These are phyloP conservation scores for Populus davidiana DNA, from an alignment of 345 rosid species.

Conservation along the genomic window DNA sequence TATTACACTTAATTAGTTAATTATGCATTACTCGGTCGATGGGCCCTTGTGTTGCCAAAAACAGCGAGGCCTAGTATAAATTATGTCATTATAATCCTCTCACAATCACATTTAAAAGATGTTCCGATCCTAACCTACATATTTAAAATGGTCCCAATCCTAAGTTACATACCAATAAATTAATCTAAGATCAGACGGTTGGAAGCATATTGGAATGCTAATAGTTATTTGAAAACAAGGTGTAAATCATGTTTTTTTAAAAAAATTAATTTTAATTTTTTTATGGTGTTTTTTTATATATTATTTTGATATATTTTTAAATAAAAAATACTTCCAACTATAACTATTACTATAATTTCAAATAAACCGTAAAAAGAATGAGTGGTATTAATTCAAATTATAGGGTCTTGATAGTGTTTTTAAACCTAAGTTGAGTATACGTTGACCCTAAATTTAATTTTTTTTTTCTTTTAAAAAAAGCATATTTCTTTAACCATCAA, in stretches of 20 bases:
- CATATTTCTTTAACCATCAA: no score
- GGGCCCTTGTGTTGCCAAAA: not conserved
- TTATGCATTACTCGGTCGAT: not conserved
- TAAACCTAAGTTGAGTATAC: no score
- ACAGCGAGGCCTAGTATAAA: not conserved
- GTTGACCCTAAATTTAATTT: no score
- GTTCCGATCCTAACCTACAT: not conserved
- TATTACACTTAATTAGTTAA: no score
- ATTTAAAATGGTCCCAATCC: conserved; percentile 14
- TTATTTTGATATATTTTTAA: no score
- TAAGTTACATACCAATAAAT: not conserved
- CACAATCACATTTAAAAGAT: not conserved
- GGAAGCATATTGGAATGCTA: not conserved
- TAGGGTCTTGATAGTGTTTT: no score
- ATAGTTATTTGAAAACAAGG: accelerated
- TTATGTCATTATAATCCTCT: not conserved
- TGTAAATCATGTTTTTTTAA: accelerated
- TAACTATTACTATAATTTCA: accelerated
- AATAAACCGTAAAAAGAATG: no score
- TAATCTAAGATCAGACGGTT: not conserved
- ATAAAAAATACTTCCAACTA: accelerated
- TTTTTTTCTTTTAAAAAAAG: no score
- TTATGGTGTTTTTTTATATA: no score
- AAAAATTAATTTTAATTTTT: no score
- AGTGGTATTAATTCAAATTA: no score